These are phyloP conservation scores for Lichtheimia corymbifera DNA, from an alignment of 371 early-diverging fungal genomes.

Conservation along the genomic window DNA sequence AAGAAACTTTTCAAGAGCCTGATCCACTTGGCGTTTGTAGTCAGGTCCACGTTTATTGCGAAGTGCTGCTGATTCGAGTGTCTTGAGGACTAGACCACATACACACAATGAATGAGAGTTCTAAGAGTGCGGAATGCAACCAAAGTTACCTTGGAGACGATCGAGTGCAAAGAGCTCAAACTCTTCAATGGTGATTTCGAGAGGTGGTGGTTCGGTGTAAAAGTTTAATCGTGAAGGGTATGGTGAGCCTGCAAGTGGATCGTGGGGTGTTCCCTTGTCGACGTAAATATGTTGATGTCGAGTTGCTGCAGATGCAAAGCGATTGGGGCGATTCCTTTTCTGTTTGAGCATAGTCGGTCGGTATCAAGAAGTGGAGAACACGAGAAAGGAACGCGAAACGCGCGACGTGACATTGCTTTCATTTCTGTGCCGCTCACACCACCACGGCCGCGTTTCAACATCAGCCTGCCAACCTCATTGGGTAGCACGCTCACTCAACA, in stretches of 20 bases:
- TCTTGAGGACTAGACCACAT: constrained; percentile 68
- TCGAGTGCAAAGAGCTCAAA: constrained; percentile 92
- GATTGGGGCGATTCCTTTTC: constrained; percentile 7
- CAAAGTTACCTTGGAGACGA: constrained; percentile 76
- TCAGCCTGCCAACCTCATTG: no score
- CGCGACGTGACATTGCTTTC: no score
- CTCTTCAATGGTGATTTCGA: constrained; percentile 86
- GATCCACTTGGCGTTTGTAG: constrained; percentile 55
- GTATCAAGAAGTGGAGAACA: no score
- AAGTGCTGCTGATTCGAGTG: constrained; percentile 79
- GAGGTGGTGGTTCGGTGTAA: constrained; percentile 74
- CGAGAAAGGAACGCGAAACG: no score
- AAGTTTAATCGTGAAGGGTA: constrained; percentile 83
- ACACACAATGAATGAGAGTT: background rate
- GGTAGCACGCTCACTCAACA: no score
- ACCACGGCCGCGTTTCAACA: no score
- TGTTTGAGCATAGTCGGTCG: no score
- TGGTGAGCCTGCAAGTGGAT: constrained; percentile 10
- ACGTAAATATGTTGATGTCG: constrained; percentile 16
- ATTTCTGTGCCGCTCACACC: no score
- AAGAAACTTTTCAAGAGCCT: constrained; percentile 63
- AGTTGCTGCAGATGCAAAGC: constrained; percentile 15
- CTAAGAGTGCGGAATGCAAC: background rate
- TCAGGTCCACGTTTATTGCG: constrained; percentile 71
- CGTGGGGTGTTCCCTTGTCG: constrained; percentile 2